Percentiles rank a stretch among this genome's conserved stretches.
phyloP scores from a whole-genome alignment of 345 rosid genomes.

The Eutrema yunnanense region DNA sequence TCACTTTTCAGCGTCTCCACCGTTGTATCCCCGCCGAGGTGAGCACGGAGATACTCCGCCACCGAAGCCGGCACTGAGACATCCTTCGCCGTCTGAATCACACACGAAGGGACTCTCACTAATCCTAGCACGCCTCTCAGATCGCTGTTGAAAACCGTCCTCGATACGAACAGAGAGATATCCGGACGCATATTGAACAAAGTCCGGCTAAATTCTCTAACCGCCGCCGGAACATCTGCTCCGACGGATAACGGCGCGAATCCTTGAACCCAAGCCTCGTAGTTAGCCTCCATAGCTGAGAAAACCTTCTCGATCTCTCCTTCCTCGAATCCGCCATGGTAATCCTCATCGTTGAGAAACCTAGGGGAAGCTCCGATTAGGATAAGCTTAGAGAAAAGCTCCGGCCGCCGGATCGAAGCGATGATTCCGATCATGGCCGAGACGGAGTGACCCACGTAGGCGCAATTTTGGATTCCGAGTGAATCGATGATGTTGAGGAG shows the following conservation, averaged over 20 bases:
- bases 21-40: slow-evolving; percentile 64
- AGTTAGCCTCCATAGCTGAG: slow-evolving; percentile 70
- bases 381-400: slow-evolving; percentile 71
- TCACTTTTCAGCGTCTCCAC: slow-evolving; percentile 61
- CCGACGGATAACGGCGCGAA: slow-evolving; percentile 72
- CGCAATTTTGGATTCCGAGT: slow-evolving; percentile 51
- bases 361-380: slow-evolving; percentile 82
- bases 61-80: slow-evolving; percentile 62
- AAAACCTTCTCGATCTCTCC: slow-evolving; percentile 60
- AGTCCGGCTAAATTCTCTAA: slow-evolving; percentile 78
- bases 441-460: slow-evolving; percentile 79
- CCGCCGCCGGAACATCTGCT: slow-evolving; percentile 76
- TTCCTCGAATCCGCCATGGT: slow-evolving; percentile 71
- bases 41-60: slow-evolving; percentile 51
- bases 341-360: slow-evolving; percentile 58
- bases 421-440: slow-evolving; percentile 86
- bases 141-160: slow-evolving; percentile 66
- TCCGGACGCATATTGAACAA: slow-evolving; percentile 90
- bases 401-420: slow-evolving; percentile 76
- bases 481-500: slow-evolving; percentile 67
- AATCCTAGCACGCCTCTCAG: slow-evolving; percentile 62
- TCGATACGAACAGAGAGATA: slow-evolving; percentile 54
- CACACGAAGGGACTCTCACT: slow-evolving; percentile 55
- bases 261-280: slow-evolving; percentile 78
- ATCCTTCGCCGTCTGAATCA: slow-evolving; percentile 66